A percentile compares a stretch with the other conserved stretches of the same genome.
These are phyloP conservation scores for Zygosaccharomyces sapae DNA, from an alignment of 1,139 yeast genomes.

Conservation along the genomic window DNA sequence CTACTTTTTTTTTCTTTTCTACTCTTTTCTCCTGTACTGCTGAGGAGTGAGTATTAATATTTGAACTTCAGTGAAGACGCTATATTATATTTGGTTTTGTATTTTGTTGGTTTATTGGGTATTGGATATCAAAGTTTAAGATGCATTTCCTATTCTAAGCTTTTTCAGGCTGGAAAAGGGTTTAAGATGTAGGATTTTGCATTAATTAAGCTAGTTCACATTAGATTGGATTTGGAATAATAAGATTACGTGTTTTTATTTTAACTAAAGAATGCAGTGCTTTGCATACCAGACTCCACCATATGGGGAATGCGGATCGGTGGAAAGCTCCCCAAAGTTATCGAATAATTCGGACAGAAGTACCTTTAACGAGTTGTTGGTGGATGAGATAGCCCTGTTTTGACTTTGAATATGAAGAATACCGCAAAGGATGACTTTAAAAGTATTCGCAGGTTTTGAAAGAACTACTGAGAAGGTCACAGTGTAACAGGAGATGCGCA, in stretches of 20 bases:
- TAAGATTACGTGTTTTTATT: no score
- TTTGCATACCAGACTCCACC: conserved; percentile 30
- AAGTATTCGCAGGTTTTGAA: conserved; percentile 19
- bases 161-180: background rate
- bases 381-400: conserved; percentile 11
- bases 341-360: conserved; percentile 9
- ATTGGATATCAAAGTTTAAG: background rate
- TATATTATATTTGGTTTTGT: conserved; percentile 1
- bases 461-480: conserved; percentile 31
- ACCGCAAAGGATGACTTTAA: background rate
- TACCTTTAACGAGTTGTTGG: conserved; percentile 6
- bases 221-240: no score
- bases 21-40: no score
- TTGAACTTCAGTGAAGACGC: no score
- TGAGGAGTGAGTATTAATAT: no score
- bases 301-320: conserved; percentile 12
- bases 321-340: conserved; percentile 6
- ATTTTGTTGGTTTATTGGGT: background rate
- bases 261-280: conserved; percentile 3
- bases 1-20: no score
- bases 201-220: no score
- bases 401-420: conserved; percentile 12
- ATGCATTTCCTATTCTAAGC: conserved; percentile 5
- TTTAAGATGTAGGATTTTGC: background rate
- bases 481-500: conserved; percentile 25